Evolutionary conservation across 352 stramenopile species (phyloP).

Genomic region (Phytophthora capsici): DNA sequence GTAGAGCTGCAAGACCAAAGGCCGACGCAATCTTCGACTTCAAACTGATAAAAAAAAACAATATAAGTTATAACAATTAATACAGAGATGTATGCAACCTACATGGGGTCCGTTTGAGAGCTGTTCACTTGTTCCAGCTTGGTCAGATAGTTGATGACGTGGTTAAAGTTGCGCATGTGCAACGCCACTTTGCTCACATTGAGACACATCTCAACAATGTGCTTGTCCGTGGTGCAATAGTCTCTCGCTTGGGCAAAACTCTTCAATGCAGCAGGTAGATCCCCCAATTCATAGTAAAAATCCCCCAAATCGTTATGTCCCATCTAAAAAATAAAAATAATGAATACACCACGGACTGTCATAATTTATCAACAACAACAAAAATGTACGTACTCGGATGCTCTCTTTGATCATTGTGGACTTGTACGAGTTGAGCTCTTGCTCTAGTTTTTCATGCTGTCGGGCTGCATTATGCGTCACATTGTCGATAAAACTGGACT

Average conservation of each 20-base stretch:
- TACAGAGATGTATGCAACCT: slow-evolving; percentile 7
- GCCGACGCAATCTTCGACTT: slow-evolving; percentile 84
- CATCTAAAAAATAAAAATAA: slow-evolving; percentile 57
- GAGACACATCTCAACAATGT: slow-evolving; percentile 91
- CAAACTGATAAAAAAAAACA: slow-evolving; percentile 46
- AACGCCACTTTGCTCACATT: slow-evolving; percentile 90
- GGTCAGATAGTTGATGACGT: slow-evolving; percentile 88
- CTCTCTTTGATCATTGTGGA: slow-evolving; percentile 93
- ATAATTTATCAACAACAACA: background rate
- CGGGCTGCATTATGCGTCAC: slow-evolving; percentile 66
- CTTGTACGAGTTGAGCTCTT: slow-evolving; percentile 92
- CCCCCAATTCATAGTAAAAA: slow-evolving; percentile 88
- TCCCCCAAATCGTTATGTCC: slow-evolving; percentile 88
- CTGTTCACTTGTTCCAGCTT: slow-evolving; percentile 85
- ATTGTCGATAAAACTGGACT: slow-evolving; percentile 61
- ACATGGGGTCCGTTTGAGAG: slow-evolving; percentile 77
- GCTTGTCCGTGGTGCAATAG: slow-evolving; percentile 91
- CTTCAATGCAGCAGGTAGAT: slow-evolving; percentile 78
- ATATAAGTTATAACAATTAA: background rate
- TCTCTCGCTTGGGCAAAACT: slow-evolving; percentile 88
- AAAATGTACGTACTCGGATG: slow-evolving; percentile 67
- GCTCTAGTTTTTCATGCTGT: slow-evolving; percentile 84
- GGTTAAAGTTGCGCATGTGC: slow-evolving; percentile 87
- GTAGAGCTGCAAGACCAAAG: slow-evolving; percentile 80
- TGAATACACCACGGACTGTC: slow-evolving; percentile 1